Evolutionary conservation across 768 basidiomycete genomes (phyloP).

Genomic region (Mycena amicta): DNA sequence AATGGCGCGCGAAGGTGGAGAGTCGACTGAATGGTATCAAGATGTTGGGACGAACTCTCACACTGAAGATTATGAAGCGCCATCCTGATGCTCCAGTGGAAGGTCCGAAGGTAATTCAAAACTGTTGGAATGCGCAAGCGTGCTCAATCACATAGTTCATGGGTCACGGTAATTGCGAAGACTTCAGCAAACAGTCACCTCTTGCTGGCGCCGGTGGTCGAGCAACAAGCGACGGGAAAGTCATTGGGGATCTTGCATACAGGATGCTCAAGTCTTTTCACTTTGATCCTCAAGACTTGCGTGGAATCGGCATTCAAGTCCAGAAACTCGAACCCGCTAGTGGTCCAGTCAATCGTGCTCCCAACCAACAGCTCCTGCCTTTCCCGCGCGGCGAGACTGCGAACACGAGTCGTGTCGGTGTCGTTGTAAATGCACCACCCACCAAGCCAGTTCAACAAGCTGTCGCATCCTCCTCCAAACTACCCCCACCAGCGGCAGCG

Average conservation of each 20-base stretch:
- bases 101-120: constrained; percentile 81
- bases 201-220: constrained; percentile 61
- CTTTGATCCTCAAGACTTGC: constrained; percentile 84
- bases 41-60: constrained; percentile 74
- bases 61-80: constrained; percentile 87
- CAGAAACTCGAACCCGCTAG: constrained; percentile 75
- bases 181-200: constrained; percentile 73
- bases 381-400: constrained; percentile 45
- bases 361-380: constrained; percentile 62
- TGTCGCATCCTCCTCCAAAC: constrained; percentile 10
- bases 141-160: too few relatives aligned
- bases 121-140: too few relatives aligned
- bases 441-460: not conserved
- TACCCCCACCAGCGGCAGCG: not conserved
- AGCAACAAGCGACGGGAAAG: constrained; percentile 70
- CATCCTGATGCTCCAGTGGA: constrained; percentile 86
- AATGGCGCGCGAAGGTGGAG: constrained; percentile 77
- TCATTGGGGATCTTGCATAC: constrained; percentile 80
- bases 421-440: not conserved
- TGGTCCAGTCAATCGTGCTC: constrained; percentile 31
- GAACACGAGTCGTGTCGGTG: constrained; percentile 12
- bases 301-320: constrained; percentile 90
- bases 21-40: constrained; percentile 67
- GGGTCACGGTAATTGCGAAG: constrained; percentile 86
- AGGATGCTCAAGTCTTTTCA: constrained; percentile 69